These are phyloP conservation scores for Picea abies DNA, from an alignment of 83 land plant species.

Conservation along the genomic window DNA sequence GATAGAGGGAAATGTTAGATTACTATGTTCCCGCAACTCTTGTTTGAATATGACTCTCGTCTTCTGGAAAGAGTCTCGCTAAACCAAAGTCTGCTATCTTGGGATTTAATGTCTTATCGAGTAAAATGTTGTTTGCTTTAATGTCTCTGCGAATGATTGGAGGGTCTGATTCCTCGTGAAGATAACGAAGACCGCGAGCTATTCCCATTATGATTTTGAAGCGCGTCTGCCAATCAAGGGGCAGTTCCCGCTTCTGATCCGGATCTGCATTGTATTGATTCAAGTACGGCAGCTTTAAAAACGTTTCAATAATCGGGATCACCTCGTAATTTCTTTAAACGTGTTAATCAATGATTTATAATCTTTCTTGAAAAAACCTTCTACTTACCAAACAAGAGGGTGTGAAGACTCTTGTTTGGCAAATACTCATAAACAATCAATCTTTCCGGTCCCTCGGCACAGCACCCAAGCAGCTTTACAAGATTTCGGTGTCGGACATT, in stretches of 20 bases:
- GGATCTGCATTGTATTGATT: not conserved
- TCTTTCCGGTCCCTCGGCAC: too few relatives aligned
- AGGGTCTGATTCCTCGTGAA: not conserved
- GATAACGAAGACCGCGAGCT: not conserved
- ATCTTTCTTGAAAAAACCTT: too few relatives aligned
- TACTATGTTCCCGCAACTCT: not conserved
- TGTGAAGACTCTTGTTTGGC: too few relatives aligned
- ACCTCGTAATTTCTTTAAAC: too few relatives aligned
- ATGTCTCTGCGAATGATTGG: not conserved
- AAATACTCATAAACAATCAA: too few relatives aligned
- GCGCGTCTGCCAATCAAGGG: not conserved
- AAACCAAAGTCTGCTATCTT: not conserved
- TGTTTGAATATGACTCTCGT: not conserved
- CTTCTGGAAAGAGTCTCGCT: not conserved
- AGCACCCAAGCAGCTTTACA: too few relatives aligned
- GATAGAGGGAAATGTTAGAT: not conserved
- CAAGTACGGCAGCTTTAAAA: too few relatives aligned
- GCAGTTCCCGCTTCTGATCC: not conserved
- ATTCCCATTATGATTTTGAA: not conserved
- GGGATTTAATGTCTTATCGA: not conserved
- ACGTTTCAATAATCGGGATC: too few relatives aligned
- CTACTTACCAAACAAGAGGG: not conserved
- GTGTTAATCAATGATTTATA: too few relatives aligned
- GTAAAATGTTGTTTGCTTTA: not conserved
- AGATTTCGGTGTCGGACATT: too few relatives aligned